phyloP scores from a whole-genome alignment of 2,329 filamentous ascomycete species.

The Thelonectria blattea region DNA sequence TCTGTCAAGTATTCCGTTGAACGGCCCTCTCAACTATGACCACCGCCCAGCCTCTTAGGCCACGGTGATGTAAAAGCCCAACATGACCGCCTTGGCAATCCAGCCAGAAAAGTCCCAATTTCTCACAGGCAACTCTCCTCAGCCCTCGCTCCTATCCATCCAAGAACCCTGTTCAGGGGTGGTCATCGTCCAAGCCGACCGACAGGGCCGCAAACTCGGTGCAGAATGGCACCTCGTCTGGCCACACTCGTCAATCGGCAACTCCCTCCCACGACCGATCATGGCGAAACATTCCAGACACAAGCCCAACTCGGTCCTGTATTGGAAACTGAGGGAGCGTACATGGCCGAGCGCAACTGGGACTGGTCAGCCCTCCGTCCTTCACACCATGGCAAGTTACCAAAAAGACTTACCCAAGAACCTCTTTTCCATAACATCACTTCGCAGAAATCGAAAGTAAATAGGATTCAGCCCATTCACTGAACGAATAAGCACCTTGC shows the following conservation, averaged over 20 bases:
- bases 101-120: too few relatives aligned
- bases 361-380: background rate
- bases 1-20: too few relatives aligned
- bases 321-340: too few relatives aligned
- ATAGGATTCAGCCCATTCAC: background rate
- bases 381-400: background rate
- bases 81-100: too few relatives aligned
- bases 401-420: background rate
- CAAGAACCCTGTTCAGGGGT: too few relatives aligned
- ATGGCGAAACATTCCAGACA: background rate
- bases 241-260: background rate
- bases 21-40: too few relatives aligned
- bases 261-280: background rate
- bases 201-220: background rate
- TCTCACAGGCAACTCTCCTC: too few relatives aligned
- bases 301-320: background rate
- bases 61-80: too few relatives aligned
- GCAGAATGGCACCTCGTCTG: background rate
- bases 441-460: background rate
- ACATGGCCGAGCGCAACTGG: background rate
- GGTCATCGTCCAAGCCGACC: too few relatives aligned
- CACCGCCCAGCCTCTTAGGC: too few relatives aligned
- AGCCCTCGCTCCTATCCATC: too few relatives aligned
- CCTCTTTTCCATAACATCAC: background rate
- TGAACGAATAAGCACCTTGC: background rate